A percentile compares a stretch with the other conserved stretches of the same genome.
Evolutionary conservation across 805 yeast species (phyloP).

Genomic region (Suhomyces prunicola): DNA sequence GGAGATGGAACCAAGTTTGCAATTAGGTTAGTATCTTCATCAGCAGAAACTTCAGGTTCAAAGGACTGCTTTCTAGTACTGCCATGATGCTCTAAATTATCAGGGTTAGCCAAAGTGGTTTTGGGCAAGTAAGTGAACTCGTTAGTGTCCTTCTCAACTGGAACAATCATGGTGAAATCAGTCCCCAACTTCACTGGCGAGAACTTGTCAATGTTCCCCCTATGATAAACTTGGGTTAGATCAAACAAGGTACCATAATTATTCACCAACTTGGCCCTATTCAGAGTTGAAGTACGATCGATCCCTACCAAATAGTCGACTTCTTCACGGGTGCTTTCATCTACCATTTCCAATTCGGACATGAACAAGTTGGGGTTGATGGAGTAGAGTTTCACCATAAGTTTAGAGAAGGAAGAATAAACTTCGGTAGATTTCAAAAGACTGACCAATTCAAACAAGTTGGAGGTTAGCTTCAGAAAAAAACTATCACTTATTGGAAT

Average conservation of each 20-base stretch:
- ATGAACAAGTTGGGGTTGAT: slow-evolving; percentile 27
- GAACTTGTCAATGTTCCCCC: slow-evolving; percentile 5
- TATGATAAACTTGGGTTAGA: slow-evolving; percentile 26
- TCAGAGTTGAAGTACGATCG: slow-evolving; percentile 18
- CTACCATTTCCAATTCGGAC: slow-evolving; percentile 22
- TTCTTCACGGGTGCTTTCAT: slow-evolving; percentile 26
- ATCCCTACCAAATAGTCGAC: slow-evolving; percentile 32
- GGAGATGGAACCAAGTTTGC: not conserved
- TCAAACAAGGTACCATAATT: slow-evolving; percentile 22
- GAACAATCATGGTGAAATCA: slow-evolving; percentile 34
- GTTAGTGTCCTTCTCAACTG: slow-evolving; percentile 9
- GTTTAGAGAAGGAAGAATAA: slow-evolving; percentile 18
- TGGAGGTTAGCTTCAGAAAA: slow-evolving; percentile 22
- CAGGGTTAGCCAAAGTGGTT: slow-evolving; percentile 1
- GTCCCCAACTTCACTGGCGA: slow-evolving; percentile 30
- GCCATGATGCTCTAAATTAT: not conserved
- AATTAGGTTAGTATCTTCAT: not conserved
- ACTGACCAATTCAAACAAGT: slow-evolving; percentile 31
- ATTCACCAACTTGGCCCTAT: slow-evolving; percentile 7
- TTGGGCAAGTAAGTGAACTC: slow-evolving; percentile 9
- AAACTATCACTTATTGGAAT: slow-evolving; percentile 35
- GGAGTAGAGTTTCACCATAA: slow-evolving; percentile 26
- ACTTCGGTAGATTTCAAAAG: slow-evolving; percentile 30
- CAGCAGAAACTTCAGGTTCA: not conserved
- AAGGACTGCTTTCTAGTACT: not conserved